Conservation (phyloP, 1,284 basidiomycete genomes). For the Boletus albobrunnescens region DNA sequence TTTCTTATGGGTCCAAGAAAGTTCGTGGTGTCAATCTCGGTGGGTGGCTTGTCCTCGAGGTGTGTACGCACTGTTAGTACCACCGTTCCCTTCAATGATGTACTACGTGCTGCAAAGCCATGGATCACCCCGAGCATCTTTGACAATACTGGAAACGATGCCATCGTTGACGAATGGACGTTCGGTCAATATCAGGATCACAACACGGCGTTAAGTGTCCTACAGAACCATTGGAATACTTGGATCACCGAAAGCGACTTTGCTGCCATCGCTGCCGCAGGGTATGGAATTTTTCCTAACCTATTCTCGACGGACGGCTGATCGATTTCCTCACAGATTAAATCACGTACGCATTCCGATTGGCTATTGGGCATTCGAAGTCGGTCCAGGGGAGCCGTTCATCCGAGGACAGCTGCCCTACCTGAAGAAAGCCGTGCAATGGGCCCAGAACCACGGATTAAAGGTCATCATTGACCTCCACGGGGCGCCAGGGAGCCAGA, state of each 20-base stretch:
- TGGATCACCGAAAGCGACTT: slow-evolving; percentile 82
- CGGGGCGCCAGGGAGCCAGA: slow-evolving; percentile 82
- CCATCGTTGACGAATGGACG: slow-evolving; percentile 78
- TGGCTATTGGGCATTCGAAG: slow-evolving; percentile 90
- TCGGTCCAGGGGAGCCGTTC: slow-evolving; percentile 77
- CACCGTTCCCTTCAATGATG: not conserved
- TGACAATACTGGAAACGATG: slow-evolving; percentile 63
- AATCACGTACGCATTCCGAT: slow-evolving; percentile 88
- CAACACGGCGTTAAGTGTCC: slow-evolving; percentile 43
- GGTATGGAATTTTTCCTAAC: slow-evolving; percentile 40
- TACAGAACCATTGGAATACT: slow-evolving; percentile 74
- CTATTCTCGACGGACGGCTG: not conserved
- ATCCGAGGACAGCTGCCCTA: slow-evolving; percentile 77
- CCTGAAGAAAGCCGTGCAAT: slow-evolving; percentile 68
- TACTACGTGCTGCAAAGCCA: slow-evolving; percentile 43
- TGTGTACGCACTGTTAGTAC: slow-evolving; percentile 22
- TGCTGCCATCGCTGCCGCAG: slow-evolving; percentile 65
- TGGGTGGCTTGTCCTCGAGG: slow-evolving; percentile 78
- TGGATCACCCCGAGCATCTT: slow-evolving; percentile 90
- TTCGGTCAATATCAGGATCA: slow-evolving; percentile 63
- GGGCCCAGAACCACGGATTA: slow-evolving; percentile 74
- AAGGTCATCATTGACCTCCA: slow-evolving; percentile 84
- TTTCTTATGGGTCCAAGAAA: slow-evolving; percentile 46
- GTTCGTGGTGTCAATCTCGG: slow-evolving; percentile 59
- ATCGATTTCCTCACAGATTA: slow-evolving; percentile 41